Percentiles rank a stretch among this genome's conserved stretches.
phyloP scores from a whole-genome alignment of 208 protist genomes.

The Angomonas ambiguus region DNA sequence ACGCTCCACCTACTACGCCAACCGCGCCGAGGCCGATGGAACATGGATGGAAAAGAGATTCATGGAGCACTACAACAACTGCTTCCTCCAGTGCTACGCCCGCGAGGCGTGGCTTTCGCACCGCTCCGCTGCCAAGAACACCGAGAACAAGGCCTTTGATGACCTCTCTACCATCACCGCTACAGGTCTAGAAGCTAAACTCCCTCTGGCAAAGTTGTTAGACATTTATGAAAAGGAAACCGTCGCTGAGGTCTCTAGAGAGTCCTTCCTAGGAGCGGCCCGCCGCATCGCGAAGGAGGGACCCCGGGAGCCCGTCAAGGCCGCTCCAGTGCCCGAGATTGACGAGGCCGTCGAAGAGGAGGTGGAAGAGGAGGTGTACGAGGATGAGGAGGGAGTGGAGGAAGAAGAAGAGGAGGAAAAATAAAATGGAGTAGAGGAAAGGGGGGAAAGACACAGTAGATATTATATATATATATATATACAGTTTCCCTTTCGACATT shows the following conservation, averaged over 20 bases:
- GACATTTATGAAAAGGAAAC: slow-evolving; percentile 31
- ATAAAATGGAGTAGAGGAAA: slow-evolving; percentile 7
- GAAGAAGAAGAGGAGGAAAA: slow-evolving; percentile 8
- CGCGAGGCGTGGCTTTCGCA: slow-evolving; percentile 31
- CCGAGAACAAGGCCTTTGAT: slow-evolving; percentile 16
- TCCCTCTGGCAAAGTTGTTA: slow-evolving; percentile 28
- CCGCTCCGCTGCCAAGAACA: slow-evolving; percentile 17
- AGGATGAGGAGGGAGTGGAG: not conserved
- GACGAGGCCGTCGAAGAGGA: not conserved
- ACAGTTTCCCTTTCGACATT: not conserved
- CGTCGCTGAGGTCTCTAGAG: slow-evolving; percentile 33
- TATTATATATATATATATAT: not conserved
- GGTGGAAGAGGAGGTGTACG: not conserved
- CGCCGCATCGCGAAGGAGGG: slow-evolving; percentile 20
- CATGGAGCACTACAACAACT: slow-evolving; percentile 47
- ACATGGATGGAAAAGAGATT: slow-evolving; percentile 40
- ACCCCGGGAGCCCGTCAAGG: not conserved
- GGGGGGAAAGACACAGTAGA: not conserved
- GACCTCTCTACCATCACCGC: slow-evolving; percentile 22
- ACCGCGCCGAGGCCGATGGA: slow-evolving; percentile 22
- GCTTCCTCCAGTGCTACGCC: slow-evolving; percentile 43
- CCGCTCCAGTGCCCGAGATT: not conserved
- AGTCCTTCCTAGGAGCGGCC: slow-evolving; percentile 35
- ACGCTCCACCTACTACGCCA: slow-evolving; percentile 32
- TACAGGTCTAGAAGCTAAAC: slow-evolving; percentile 13